Evolutionary conservation across 495 filamentous ascomycete genomes (phyloP), one percentile per base, ranked within the genome.

Genomic region (Glarea lozoyensis): DNA sequence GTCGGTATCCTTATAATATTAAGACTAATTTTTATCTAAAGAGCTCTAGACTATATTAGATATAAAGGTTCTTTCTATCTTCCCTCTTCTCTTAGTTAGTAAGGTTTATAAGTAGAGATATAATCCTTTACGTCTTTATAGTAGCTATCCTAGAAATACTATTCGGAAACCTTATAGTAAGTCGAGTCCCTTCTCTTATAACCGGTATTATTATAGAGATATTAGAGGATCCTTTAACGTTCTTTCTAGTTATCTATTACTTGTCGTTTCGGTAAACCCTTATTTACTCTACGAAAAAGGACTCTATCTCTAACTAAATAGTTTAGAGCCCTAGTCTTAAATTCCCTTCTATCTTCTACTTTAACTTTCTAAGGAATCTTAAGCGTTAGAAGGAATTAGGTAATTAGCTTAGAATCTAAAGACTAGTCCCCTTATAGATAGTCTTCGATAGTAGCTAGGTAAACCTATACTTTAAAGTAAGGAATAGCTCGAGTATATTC

Each of bases 71-170:
- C 32, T 16, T 35, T 15, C 32, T 10, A 5, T 15, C 32, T 35
- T 10, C 9, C 15, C 6, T 6, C 15, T 11, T 29, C 25, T n/a
- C n/a, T 7, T n/a, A 29, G 25, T n/a, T 29, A 29, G 25, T n/a
- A 29, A n/a, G 7, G 32, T 6, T 27, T 11, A 35, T 15, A 35
- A 9, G 36, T 35, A 10, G 7, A 10, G 6, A 35, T 15, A 15
- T 39, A 39, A 7, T 39, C 18, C 21, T 39, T 39, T 4, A 15
- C 18, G 21, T 39, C 36, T 7, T 22, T 39, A 15, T 21, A 39
- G 10, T 15, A 24, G 9, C 6, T 7, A 21, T 39, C 36, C 36
- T 19, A 39, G 36, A 19, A 39, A 19, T 39, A 39, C 18, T 19
- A 6, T 4, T 39, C 36, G 16, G 36, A 13, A 5, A 39, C 36